Conservation (phyloP, 1,284 basidiomycete species). For the Moniliophthora roreri region DNA sequence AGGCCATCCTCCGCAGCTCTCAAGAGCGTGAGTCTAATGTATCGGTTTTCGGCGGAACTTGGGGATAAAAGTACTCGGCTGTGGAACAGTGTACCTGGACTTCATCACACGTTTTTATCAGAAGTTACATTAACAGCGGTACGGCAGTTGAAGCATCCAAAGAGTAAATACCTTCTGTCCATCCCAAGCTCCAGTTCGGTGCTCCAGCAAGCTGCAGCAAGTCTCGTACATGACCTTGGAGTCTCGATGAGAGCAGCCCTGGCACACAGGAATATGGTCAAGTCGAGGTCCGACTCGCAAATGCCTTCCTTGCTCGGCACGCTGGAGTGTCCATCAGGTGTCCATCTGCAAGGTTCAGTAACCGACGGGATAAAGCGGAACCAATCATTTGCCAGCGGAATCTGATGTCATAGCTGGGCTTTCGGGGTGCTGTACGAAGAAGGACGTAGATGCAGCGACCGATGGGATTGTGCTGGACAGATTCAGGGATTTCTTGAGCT, state of each 20-base stretch:
- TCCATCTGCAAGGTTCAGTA: slow-evolving; percentile 54
- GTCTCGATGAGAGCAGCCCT: slow-evolving; percentile 27
- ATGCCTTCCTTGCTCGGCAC: slow-evolving; percentile 23
- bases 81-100: slow-evolving; percentile 48
- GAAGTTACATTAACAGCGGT: slow-evolving; percentile 30
- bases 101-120: not conserved
- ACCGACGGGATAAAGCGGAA: no score
- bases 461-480: slow-evolving; percentile 39
- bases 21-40: slow-evolving; percentile 15
- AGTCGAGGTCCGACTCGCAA: no score
- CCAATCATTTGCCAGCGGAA: slow-evolving; percentile 39
- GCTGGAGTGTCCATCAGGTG: slow-evolving; percentile 36
- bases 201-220: slow-evolving; percentile 23
- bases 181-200: slow-evolving; percentile 45
- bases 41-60: slow-evolving; percentile 33
- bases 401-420: slow-evolving; percentile 31
- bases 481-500: slow-evolving; percentile 31
- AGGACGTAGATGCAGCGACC: slow-evolving; percentile 38
- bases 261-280: no score
- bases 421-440: slow-evolving; percentile 42
- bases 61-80: slow-evolving; percentile 33
- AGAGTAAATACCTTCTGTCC: slow-evolving; percentile 48
- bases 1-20: slow-evolving; percentile 19
- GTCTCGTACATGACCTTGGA: slow-evolving; percentile 46
- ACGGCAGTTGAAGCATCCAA: slow-evolving; percentile 46